Evolutionary conservation across 2,329 filamentous ascomycete genomes (phyloP), one percentile per base, ranked within the genome.

Genomic region (Hymenotorrendiella dingleyae): DNA sequence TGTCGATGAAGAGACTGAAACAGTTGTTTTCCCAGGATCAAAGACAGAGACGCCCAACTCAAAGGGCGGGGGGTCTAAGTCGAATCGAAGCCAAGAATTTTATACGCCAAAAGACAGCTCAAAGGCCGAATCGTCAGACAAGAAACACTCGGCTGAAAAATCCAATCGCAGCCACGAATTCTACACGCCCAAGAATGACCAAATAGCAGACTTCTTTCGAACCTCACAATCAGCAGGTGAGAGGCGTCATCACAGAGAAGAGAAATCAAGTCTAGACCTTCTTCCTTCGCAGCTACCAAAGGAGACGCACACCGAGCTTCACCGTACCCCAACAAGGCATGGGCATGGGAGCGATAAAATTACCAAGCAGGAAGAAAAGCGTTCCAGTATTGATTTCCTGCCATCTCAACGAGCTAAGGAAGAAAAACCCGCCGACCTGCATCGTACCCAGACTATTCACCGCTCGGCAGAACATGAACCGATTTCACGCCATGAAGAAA

Each of bases 1-100:
- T n/a, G 56, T 67, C 9, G 63, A 73, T 52, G 71, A 74, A 55
- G 66, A 68, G 42, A 64, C 65, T 43, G 69, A 67, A 36, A 65
- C 62, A 38, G 59, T 65, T 42, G 62, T 66, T 43, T 60, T 70
- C 40, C 62, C 43, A 38, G 48, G 46, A 10, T 55, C 55, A 26
- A 45, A 49, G 43, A 36, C 47, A 36, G 38, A 42, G 10, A 45
- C 43, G n/a, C 23, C 35, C 12, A 42, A 38, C 21, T 46, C 47
- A 36, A 37, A 45, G 36, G 37, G 46, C 21, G 35, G 41, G n/a
- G 39, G 50, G 16, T 42, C 45, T n/a, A 42, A 38, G 32, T 42
- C 47, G 17, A 10, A 39, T 27, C 36, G 47, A 29, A 34, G 26
- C 36, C 46, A 42, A 24, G 44, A 51, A 32, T 48, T 46, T 21